Conservation (phyloP, 2,329 filamentous ascomycete species). For the Cladosporium sp. region DNA sequence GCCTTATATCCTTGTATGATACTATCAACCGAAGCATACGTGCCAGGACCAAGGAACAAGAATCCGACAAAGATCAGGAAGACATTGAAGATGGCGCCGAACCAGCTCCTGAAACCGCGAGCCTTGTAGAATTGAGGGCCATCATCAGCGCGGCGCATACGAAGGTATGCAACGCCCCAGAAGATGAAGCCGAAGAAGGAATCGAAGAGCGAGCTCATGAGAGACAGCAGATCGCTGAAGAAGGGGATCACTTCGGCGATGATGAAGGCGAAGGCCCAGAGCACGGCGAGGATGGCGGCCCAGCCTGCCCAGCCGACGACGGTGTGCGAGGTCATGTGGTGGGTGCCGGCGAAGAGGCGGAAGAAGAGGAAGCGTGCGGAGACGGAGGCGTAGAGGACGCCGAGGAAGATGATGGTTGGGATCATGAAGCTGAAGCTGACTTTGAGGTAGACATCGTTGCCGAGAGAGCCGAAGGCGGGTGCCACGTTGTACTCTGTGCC, state of each 20-base stretch:
- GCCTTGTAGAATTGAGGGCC: slow-evolving; percentile 55
- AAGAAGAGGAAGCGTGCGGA: slow-evolving; percentile 91
- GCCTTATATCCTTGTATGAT: slow-evolving; percentile 72
- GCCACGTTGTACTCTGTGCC: slow-evolving; percentile 87
- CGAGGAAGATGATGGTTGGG: slow-evolving; percentile 88
- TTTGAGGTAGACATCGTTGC: slow-evolving; percentile 77
- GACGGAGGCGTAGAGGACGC: slow-evolving; percentile 86
- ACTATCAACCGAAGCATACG: slow-evolving; percentile 71
- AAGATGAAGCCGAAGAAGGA: slow-evolving; percentile 96
- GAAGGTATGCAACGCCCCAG: slow-evolving; percentile 80
- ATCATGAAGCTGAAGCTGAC: slow-evolving; percentile 94
- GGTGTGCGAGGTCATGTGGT: slow-evolving; percentile 80
- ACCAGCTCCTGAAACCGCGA: slow-evolving; percentile 55
- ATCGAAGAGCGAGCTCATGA: slow-evolving; percentile 88
- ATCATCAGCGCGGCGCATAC: slow-evolving; percentile 70
- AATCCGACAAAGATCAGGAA: slow-evolving; percentile 72
- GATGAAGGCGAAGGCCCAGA: slow-evolving; percentile 88
- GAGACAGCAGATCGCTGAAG: slow-evolving; percentile 73
- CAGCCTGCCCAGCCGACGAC: slow-evolving; percentile 78
- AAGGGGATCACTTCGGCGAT: slow-evolving; percentile 93
- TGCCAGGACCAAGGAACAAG: slow-evolving; percentile 80
- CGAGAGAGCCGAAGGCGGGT: slow-evolving; percentile 83
- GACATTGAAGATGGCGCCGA: slow-evolving; percentile 68
- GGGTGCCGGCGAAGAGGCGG: slow-evolving; percentile 76
- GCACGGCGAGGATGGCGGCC: slow-evolving; percentile 70